Evolutionary conservation across 2,329 filamentous ascomycete species (phyloP).

Genomic region (Fusarium nisikadoi): DNA sequence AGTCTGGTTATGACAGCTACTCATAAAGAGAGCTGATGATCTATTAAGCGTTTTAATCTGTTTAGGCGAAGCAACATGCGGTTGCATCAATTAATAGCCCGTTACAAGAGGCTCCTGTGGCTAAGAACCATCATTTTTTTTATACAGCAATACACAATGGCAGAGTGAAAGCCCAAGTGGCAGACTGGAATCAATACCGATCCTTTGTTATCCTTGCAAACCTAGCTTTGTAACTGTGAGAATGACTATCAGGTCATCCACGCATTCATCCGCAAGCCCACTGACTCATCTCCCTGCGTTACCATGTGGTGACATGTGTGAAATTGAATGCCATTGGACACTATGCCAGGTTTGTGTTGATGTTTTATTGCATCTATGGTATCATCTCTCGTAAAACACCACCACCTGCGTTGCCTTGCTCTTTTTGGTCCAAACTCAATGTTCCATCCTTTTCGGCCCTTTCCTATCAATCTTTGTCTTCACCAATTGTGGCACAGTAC

Average conservation of each 20-base stretch:
- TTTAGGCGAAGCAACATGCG: conserved; percentile 17
- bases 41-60: conserved; percentile 41
- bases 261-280: too few relatives aligned
- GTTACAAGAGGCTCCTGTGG: conserved; percentile 13
- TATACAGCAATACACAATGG: conserved; percentile 24
- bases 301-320: neutral
- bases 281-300: neutral
- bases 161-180: conserved; percentile 25
- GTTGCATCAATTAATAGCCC: conserved; percentile 31
- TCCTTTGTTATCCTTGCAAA: conserved; percentile 9
- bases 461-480: conserved; percentile 24
- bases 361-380: conserved; percentile 42
- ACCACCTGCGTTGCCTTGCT: conserved; percentile 23
- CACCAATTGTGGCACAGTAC: conserved; percentile 15
- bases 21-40: conserved; percentile 21
- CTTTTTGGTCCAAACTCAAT: conserved; percentile 13
- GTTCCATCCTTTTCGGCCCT: conserved; percentile 15
- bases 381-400: conserved; percentile 46
- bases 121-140: conserved; percentile 21
- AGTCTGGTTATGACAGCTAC: conserved; percentile 10
- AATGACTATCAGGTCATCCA: neutral
- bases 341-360: conserved; percentile 21
- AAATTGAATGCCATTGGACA: neutral
- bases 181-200: conserved; percentile 28
- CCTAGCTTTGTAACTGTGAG: neutral